These are phyloP conservation scores for Aureobasidium lini DNA, from an alignment of 2,329 filamentous ascomycete species.

Conservation along the genomic window DNA sequence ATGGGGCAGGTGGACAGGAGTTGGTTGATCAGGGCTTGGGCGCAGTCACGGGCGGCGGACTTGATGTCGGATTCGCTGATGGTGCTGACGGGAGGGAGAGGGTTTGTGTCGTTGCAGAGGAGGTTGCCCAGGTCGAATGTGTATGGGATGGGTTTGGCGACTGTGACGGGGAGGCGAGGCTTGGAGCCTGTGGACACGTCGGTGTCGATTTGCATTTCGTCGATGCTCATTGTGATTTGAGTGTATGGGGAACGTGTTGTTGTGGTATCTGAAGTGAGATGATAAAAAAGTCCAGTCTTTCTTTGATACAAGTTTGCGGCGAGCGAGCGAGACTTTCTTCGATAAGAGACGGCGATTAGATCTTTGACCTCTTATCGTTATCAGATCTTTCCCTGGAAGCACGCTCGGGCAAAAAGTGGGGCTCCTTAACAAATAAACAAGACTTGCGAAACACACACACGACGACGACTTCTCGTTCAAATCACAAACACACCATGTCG, in stretches of 20 bases:
- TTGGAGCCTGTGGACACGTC: constrained; percentile 12
- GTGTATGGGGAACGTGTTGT: neutral
- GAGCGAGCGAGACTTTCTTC: neutral
- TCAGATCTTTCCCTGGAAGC: neutral
- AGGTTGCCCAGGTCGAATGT: constrained; percentile 87
- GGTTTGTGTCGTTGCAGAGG: constrained; percentile 80
- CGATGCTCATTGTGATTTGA: constrained; percentile 9
- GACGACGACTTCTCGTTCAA: neutral
- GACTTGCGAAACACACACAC: neutral
- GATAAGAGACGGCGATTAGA: neutral
- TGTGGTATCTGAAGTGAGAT: neutral
- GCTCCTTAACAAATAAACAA: neutral
- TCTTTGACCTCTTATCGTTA: neutral
- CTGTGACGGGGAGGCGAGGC: constrained; percentile 17
- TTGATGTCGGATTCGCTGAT: constrained; percentile 49
- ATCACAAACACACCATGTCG: neutral
- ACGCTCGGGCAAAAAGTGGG: neutral
- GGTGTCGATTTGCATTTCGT: constrained; percentile 15
- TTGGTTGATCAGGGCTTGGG: constrained; percentile 89
- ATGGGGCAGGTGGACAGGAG: constrained; percentile 83
- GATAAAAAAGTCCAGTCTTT: neutral
- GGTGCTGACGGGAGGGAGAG: constrained; percentile 49
- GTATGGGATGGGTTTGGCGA: constrained; percentile 76
- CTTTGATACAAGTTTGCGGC: neutral
- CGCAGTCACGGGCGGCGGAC: constrained; percentile 73